Evolutionary conservation across 139 green algal species (phyloP).

Genomic region (Volvox reticuliferus): DNA sequence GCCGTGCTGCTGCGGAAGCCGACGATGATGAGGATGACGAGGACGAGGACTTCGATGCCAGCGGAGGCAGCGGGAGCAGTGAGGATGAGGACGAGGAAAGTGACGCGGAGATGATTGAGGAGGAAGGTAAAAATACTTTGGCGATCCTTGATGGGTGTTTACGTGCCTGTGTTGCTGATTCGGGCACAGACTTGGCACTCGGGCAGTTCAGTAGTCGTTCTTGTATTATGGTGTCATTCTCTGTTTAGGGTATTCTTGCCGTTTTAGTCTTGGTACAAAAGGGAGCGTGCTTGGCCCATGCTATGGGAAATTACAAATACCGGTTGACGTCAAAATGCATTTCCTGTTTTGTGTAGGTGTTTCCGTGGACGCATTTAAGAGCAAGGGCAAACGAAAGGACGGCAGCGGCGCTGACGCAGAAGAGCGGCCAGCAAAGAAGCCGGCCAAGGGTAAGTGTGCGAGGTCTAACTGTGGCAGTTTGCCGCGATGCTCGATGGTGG

Average conservation of each 20-base stretch:
- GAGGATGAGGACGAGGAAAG: slow-evolving; percentile 50
- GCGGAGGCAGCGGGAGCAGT: slow-evolving; percentile 45
- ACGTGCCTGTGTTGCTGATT: no score
- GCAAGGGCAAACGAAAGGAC: slow-evolving; percentile 56
- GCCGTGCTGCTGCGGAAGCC: slow-evolving; percentile 58
- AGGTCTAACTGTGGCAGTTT: not conserved
- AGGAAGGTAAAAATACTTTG: slow-evolving; percentile 56
- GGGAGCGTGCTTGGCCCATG: no score
- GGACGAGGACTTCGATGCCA: slow-evolving; percentile 71
- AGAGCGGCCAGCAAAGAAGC: slow-evolving; percentile 60
- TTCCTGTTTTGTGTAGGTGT: slow-evolving; percentile 20
- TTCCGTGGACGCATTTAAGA: slow-evolving; percentile 5
- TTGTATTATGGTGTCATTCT: no score
- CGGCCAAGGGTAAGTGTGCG: slow-evolving; percentile 32
- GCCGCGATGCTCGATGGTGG: no score
- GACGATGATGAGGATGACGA: slow-evolving; percentile 72
- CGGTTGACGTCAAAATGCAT: not conserved
- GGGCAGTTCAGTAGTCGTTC: no score
- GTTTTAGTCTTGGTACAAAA: no score
- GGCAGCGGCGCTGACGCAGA: slow-evolving; percentile 50
- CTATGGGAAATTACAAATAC: no score
- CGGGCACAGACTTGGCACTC: no score
- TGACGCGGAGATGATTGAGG: slow-evolving; percentile 70
- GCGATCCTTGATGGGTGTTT: no score
- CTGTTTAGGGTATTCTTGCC: no score